A percentile compares a stretch with the other conserved stretches of the same genome.
Evolutionary conservation across 495 filamentous ascomycete species (phyloP).

Genomic region (Penicillium turbatum): DNA sequence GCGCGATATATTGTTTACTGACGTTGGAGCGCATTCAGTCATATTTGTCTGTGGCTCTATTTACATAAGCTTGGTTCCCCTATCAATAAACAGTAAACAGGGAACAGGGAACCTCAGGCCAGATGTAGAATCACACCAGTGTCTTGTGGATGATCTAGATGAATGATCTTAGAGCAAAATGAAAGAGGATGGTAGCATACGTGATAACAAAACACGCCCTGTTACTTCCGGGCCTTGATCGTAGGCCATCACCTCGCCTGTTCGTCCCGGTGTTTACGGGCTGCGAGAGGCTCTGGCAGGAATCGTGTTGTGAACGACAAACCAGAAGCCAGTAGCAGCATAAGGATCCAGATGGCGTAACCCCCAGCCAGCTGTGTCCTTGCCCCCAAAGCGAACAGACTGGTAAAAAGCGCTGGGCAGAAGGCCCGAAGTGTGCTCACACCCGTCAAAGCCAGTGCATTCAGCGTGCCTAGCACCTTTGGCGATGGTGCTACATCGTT

Average conservation of each 20-base stretch:
- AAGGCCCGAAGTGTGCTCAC: conserved; percentile 52
- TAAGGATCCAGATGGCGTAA: conserved; percentile 62
- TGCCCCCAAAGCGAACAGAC: conserved; percentile 57
- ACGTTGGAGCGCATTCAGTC: no score
- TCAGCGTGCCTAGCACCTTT: conserved; percentile 57
- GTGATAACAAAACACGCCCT: no score
- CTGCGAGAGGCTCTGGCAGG: conserved; percentile 26
- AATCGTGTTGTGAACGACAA: conserved; percentile 43
- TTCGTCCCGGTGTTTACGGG: conserved; percentile 1
- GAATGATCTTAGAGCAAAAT: no score
- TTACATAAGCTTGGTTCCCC: no score
- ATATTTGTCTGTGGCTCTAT: no score
- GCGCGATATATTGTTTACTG: no score
- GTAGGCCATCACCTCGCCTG: not conserved
- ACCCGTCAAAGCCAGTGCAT: conserved; percentile 56
- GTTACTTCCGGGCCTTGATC: no score
- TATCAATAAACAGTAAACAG: no score
- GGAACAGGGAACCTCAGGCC: no score
- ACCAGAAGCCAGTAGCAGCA: conserved; percentile 44
- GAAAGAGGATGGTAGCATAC: no score
- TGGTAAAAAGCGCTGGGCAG: conserved; percentile 56
- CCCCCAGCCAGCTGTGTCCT: conserved; percentile 52
- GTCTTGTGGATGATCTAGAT: no score
- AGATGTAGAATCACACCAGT: no score
- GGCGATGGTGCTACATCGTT: conserved; percentile 63